phyloP scores from a whole-genome alignment of 129 eudicot genomes.

The Solidago caesia region DNA sequence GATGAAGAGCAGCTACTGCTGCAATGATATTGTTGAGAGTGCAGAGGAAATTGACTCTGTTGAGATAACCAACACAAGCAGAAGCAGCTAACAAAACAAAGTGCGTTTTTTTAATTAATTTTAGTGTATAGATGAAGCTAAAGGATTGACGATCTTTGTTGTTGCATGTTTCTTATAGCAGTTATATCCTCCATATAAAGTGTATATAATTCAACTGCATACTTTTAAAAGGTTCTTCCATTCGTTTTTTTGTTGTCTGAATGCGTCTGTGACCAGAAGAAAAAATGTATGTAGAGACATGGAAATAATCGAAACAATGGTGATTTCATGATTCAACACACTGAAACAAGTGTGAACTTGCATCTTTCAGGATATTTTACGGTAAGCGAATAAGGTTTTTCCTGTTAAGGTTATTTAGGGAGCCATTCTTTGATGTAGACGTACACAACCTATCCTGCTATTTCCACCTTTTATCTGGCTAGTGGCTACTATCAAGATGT shows the following conservation, averaged over 20 bases:
- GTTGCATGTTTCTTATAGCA: constrained; percentile 18
- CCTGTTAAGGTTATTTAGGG: too few species aligned
- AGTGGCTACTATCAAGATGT: too few species aligned
- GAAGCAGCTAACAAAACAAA: constrained; percentile 33
- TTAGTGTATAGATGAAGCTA: constrained; percentile 16
- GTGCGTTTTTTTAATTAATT: constrained; percentile 24
- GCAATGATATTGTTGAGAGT: constrained; percentile 32
- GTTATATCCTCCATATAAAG: constrained; percentile 23
- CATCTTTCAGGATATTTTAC: not conserved
- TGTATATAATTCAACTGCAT: constrained; percentile 28
- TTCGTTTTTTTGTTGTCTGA: not conserved
- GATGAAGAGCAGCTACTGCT: constrained; percentile 67
- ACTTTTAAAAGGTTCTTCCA: constrained; percentile 15
- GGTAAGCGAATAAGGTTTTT: too few species aligned
- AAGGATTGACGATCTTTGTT: constrained; percentile 21
- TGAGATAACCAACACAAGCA: constrained; percentile 14
- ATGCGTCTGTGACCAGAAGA: not conserved
- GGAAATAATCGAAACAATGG: not conserved
- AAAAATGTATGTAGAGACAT: too few species aligned
- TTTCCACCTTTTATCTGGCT: too few species aligned
- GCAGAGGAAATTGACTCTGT: not conserved
- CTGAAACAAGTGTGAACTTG: not conserved
- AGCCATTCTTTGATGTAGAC: too few species aligned
- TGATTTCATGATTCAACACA: not conserved
- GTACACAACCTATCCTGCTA: too few species aligned